Base-by-base conservation (phyloP, 148 eudicot species). In the Drosera capensis region DNA sequence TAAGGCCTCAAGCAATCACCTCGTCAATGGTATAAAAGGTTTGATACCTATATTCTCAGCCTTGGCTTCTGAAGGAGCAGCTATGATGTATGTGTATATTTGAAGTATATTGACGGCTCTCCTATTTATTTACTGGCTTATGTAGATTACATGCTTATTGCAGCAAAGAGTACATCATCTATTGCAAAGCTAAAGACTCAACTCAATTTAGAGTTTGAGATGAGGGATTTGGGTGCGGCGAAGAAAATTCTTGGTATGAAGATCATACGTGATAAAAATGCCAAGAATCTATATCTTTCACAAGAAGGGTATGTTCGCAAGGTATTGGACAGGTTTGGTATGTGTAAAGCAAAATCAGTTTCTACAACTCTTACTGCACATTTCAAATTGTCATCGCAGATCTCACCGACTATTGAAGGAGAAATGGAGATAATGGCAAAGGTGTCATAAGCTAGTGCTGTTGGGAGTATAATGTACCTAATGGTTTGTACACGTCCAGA, bases 1-100 rank as follows among this genome's bases (percentile, higher is more conserved):
- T 40, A 40, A 14, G 43, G 43, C 3, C 16, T 40, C n/a, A 40
- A 40, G 20, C 43, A 40, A 14, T 17, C 43, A 14, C 18, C 43
- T 2, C n/a, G 43, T 2, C 43, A 40, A 17, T 14, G 43, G 43
- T 11, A 40, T 40, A 17, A 40, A 40, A 40, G 2, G 20, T 40
- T 40, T 40, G 16, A 40, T 17, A 14, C 14, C 3, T 40, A 14
- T 17, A 2, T 2, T 1, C 2, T 40, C 1, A 14, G 18, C 2
- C 14, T 14, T 40, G 43, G 43, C 1, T 34, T 34, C 14, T 11
- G 1, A 15, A 29, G 12, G 35, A 29, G 35, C 35, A 29, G 12
- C 7, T 29, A 7, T 14, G 15, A 40, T 14, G 9, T 8, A 8
- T 17, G 18, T 40, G 43, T 40, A 8, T 40, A 40, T 14, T 1